Evolutionary conservation across 257 asterid species (phyloP), one percentile per base, ranked within the genome.

Genomic region (Fraxinus excelsior): DNA sequence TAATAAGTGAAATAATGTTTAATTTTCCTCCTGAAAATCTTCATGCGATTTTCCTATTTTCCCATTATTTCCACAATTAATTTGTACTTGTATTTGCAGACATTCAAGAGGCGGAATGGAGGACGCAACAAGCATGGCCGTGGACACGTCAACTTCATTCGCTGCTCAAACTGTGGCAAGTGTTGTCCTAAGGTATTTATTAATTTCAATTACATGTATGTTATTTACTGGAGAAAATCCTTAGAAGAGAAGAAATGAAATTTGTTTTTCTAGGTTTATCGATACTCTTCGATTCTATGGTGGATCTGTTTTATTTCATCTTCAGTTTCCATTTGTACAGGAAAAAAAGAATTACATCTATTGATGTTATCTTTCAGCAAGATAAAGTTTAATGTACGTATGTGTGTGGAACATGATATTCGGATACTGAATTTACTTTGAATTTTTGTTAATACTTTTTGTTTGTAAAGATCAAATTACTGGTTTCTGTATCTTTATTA

Each of bases 111-210:
- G 75, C 88, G 93, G 76, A 90, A 88, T 71, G 93, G 93, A 29
- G 96, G 96, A 0, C 90, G 95, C 75, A 90, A 88, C 90, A 88
- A 88, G 85, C 91, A 88, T 77, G 94, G 94, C 67, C 94, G 92
- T 51, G 95, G 93, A 32, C 95, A 90, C 58, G 80, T 76, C 75
- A 88, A 88, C 29, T 86, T 86, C 81, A 85, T 88, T 76, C 95
- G 95, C 74, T 90, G 95, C 87, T 88, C 92, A 82, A 90, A 90
- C 80, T 88, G 95, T 34, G 95, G 95, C 2, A 90, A 90, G 72
- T 88, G 93, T 78, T 90, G 96, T 83, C 96, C 96, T 49, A 90
- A 90, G 96, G 96, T 90, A 26, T 5, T 70, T 3, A 1, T 67
- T 40, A 40, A 13, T 40, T 40, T 40, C 46, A 40, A 40, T 10